These are phyloP conservation scores for Nowakowskiella sp. DNA, from an alignment of 192 early-diverging fungal species.

Conservation along the genomic window DNA sequence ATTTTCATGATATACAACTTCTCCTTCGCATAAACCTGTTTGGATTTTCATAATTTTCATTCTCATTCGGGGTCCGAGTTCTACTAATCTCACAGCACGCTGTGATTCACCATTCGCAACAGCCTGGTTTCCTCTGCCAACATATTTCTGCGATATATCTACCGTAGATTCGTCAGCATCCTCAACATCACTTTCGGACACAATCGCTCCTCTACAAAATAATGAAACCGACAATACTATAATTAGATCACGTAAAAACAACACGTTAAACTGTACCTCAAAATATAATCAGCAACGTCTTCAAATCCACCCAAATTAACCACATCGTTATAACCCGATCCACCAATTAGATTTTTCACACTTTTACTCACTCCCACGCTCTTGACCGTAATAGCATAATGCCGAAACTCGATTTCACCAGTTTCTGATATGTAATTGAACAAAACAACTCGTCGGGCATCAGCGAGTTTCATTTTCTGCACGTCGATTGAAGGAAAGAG, in stretches of 20 bases:
- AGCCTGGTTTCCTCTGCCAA: slow-evolving; percentile 56
- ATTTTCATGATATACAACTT: slow-evolving; percentile 84
- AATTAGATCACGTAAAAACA: slow-evolving; percentile 6
- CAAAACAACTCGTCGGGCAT: slow-evolving; percentile 84
- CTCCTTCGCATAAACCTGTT: slow-evolving; percentile 79
- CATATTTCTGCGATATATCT: slow-evolving; percentile 71
- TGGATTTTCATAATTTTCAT: slow-evolving; percentile 82
- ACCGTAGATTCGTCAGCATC: slow-evolving; percentile 84
- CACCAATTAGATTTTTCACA: slow-evolving; percentile 73
- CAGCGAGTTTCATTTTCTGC: slow-evolving; percentile 82
- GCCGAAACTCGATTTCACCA: slow-evolving; percentile 81
- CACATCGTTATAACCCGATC: too few species aligned
- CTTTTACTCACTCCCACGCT: slow-evolving; percentile 83
- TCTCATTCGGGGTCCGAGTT: slow-evolving; percentile 88
- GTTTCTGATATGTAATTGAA: slow-evolving; percentile 85
- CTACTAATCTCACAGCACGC: slow-evolving; percentile 74
- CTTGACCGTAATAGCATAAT: slow-evolving; percentile 84
- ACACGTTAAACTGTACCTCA: slow-evolving; percentile 33
- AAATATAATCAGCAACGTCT: slow-evolving; percentile 90
- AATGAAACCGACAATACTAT: slow-evolving; percentile 6
- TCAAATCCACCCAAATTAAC: slow-evolving; percentile 71
- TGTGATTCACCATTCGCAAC: slow-evolving; percentile 28
- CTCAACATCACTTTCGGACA: slow-evolving; percentile 87
- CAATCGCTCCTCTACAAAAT: slow-evolving; percentile 55
- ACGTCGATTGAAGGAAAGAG: slow-evolving; percentile 96